phyloP scores from a whole-genome alignment of 106 monocot genomes.

The Xerophyta viscosa region DNA sequence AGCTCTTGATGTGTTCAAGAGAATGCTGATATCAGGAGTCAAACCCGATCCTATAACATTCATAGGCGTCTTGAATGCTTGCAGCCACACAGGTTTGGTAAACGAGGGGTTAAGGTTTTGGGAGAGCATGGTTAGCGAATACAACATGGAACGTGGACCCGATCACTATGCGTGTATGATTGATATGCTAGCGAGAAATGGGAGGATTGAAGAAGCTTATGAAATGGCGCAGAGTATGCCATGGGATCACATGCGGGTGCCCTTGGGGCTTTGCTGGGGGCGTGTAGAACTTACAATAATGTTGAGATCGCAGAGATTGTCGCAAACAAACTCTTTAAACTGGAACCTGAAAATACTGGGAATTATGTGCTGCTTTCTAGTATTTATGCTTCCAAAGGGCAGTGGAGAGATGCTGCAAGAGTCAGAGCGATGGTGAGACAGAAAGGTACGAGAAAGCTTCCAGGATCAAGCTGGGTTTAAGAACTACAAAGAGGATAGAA shows the following conservation, averaged over 20 bases:
- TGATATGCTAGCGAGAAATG: conserved; percentile 49
- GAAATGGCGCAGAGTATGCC: conserved; percentile 38
- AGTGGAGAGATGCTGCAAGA: neutral
- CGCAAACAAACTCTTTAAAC: neutral
- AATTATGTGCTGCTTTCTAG: neutral
- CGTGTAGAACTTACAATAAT: conserved; percentile 32
- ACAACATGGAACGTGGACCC: conserved; percentile 19
- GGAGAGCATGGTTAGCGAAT: conserved; percentile 34
- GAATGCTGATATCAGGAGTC: conserved; percentile 26
- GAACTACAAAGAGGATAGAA: neutral
- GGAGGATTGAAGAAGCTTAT: conserved; percentile 47
- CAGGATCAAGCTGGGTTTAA: neutral
- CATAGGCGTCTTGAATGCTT: conserved; percentile 48
- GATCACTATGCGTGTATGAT: conserved; percentile 51
- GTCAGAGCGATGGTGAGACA: neutral
- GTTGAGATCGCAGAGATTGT: neutral
- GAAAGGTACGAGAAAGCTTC: neutral
- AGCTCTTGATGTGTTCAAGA: conserved; percentile 32
- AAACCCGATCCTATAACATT: conserved; percentile 49
- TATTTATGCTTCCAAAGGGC: neutral
- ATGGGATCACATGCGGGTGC: conserved; percentile 28
- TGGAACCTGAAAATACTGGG: conserved; percentile 1
- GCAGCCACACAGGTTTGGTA: conserved; percentile 46
- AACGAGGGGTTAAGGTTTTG: conserved; percentile 32
- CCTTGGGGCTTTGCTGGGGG: conserved; percentile 50